Percentiles rank a stretch among this genome's conserved stretches.
Evolutionary conservation across 176 grass and related monocot genomes (phyloP).

Genomic region (Raddia guianensis): DNA sequence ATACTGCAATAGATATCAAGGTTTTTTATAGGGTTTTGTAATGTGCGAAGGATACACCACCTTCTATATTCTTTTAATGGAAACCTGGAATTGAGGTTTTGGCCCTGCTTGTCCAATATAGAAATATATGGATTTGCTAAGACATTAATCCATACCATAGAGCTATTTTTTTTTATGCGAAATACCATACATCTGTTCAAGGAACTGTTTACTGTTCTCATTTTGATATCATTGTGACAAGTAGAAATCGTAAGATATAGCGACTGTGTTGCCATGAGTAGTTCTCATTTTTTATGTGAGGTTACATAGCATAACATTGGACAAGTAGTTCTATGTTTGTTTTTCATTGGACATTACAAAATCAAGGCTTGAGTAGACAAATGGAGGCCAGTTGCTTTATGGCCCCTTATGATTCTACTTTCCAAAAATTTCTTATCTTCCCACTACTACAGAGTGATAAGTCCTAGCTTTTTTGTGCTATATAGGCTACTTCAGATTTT

Average conservation of each 20-base stretch:
- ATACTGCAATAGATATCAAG: not conserved
- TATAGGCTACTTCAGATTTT: constrained; percentile 2
- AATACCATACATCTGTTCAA: constrained; percentile 17
- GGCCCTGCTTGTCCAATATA: not conserved
- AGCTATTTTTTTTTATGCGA: not conserved
- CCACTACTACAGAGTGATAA: not conserved
- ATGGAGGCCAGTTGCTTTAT: constrained; percentile 10
- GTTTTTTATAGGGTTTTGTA: not conserved
- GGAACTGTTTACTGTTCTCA: constrained; percentile 13
- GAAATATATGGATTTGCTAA: not conserved
- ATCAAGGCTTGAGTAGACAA: not conserved
- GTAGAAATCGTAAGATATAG: constrained; percentile 5
- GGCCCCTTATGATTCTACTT: not conserved
- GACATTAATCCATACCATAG: not conserved
- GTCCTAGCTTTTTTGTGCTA: not conserved
- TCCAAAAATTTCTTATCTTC: constrained; percentile 11
- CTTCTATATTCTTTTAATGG: not conserved
- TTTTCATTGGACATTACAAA: not conserved
- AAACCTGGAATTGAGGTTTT: not conserved
- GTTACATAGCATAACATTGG: not conserved
- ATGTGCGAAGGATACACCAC: not conserved
- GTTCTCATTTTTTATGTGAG: not conserved
- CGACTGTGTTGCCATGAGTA: not conserved
- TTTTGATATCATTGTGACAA: not conserved
- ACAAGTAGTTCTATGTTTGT: not conserved